A percentile compares a stretch with the other conserved stretches of the same genome.
Evolutionary conservation across 2,329 filamentous ascomycete genomes (phyloP).

Genomic region (Pseudophaeomoniella oleicola): DNA sequence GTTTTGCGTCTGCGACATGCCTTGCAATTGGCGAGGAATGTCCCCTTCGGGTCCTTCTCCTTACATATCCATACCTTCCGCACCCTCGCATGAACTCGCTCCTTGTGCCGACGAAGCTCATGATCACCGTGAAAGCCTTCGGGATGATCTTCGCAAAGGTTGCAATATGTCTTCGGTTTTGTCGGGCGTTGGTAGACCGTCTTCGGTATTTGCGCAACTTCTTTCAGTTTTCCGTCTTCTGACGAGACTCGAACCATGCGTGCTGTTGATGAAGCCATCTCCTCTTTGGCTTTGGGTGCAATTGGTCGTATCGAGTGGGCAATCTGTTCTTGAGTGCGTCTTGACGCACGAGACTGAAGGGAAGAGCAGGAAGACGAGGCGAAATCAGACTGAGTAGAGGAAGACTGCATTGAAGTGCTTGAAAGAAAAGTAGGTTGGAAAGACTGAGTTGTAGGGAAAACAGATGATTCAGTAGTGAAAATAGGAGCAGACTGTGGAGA

Average conservation of each 20-base stretch:
- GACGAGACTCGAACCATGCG: constrained; percentile 37
- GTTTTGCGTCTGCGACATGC: constrained; percentile 61
- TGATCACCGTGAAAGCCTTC: constrained; percentile 78
- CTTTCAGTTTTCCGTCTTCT: constrained; percentile 38
- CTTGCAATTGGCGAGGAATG: constrained; percentile 69
- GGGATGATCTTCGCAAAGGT: constrained; percentile 54
- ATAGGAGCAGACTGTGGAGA: constrained; percentile 16
- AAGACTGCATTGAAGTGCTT: constrained; percentile 36
- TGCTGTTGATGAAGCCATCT: constrained; percentile 14
- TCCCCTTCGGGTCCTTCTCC: constrained; percentile 42
- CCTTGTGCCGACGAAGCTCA: constrained; percentile 56
- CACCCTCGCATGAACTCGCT: constrained; percentile 48
- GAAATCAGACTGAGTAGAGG: constrained; percentile 31
- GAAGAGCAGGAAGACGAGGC: constrained; percentile 23
- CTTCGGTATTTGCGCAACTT: constrained; percentile 40
- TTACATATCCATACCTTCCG: constrained; percentile 50
- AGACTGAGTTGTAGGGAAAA: constrained; percentile 19
- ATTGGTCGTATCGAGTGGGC: constrained; percentile 3
- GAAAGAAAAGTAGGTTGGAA: constrained; percentile 17
- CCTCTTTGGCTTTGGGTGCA: constrained; percentile 6
- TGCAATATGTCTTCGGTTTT: constrained; percentile 53
- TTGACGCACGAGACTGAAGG: constrained; percentile 7
- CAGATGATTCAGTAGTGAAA: constrained; percentile 17
- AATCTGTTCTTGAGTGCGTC: constrained; percentile 3
- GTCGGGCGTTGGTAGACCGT: constrained; percentile 45